Percentiles rank a stretch among this genome's conserved stretches.
Evolutionary conservation across 768 basidiomycete species (phyloP).

Genomic region (Rhizopogon vesiculosus): DNA sequence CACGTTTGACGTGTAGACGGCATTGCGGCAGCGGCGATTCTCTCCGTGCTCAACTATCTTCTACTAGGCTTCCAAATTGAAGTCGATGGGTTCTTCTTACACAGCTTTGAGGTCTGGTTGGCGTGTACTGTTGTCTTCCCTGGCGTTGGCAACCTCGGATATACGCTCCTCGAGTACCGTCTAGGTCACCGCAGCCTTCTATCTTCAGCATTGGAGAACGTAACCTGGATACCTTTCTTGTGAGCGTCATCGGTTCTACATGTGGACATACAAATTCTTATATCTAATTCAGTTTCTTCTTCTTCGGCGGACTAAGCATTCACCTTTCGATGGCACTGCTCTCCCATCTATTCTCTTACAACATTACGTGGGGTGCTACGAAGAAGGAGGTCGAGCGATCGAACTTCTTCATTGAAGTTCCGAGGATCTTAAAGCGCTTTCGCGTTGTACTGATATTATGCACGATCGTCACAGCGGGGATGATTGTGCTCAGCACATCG

Average conservation of each 20-base stretch:
- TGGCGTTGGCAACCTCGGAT: conserved; percentile 62
- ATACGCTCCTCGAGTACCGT: conserved; percentile 65
- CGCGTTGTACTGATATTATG: conserved; percentile 58
- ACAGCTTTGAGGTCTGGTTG: conserved; percentile 71
- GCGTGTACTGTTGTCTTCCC: conserved; percentile 71
- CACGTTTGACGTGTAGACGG: conserved; percentile 33
- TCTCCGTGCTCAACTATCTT: conserved; percentile 68
- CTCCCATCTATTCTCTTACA: conserved; percentile 70
- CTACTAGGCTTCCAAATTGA: conserved; percentile 57
- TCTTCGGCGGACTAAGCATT: conserved; percentile 72
- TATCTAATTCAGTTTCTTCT: conserved; percentile 54
- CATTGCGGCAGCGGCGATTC: conserved; percentile 55
- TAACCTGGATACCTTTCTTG: conserved; percentile 74
- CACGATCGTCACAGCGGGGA: conserved; percentile 41
- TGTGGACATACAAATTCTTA: not conserved
- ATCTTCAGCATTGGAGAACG: conserved; percentile 50
- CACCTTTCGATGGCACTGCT: conserved; percentile 62
- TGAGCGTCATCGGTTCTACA: conserved; percentile 29
- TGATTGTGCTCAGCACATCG: conserved; percentile 50
- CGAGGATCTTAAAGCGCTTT: conserved; percentile 77
- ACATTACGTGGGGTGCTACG: conserved; percentile 42
- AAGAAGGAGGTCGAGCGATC: conserved; percentile 74
- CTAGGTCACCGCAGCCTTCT: conserved; percentile 52
- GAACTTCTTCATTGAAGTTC: conserved; percentile 80
- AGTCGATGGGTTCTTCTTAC: conserved; percentile 68